Conservation (phyloP, 352 stramenopile species). For the Phytophthora constricta region DNA sequence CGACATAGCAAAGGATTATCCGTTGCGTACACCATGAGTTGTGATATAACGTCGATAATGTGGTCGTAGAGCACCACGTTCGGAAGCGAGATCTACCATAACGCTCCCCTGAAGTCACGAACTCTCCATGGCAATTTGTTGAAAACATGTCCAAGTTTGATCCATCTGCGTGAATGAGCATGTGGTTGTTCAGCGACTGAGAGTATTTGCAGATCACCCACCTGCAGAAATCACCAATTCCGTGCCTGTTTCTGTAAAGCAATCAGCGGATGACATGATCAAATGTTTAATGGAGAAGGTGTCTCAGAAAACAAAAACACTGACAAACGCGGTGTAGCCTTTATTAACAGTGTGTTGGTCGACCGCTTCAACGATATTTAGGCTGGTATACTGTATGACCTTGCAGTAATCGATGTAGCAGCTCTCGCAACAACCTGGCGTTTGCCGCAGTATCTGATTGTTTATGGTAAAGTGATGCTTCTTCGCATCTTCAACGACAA, state of each 20-base stretch:
- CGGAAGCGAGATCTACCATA: not conserved
- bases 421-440: too few relatives aligned
- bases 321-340: too few relatives aligned
- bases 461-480: too few relatives aligned
- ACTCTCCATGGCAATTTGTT: constrained; percentile 3
- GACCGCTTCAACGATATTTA: too few relatives aligned
- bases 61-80: not conserved
- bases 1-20: too few relatives aligned
- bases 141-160: constrained; percentile 10
- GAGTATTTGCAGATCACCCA: constrained; percentile 1
- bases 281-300: not conserved
- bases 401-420: too few relatives aligned
- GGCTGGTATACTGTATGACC: too few relatives aligned
- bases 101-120: not conserved
- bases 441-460: too few relatives aligned
- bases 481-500: too few relatives aligned
- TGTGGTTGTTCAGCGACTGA: constrained; percentile 10
- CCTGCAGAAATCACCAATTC: not conserved
- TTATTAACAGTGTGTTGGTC: too few relatives aligned
- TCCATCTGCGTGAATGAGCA: not conserved
- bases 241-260: not conserved
- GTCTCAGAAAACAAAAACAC: too few relatives aligned
- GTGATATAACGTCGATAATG: not conserved
- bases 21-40: too few relatives aligned
- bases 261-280: not conserved